Conservation (phyloP, 495 filamentous ascomycete species). For the Talaromyces liani region DNA sequence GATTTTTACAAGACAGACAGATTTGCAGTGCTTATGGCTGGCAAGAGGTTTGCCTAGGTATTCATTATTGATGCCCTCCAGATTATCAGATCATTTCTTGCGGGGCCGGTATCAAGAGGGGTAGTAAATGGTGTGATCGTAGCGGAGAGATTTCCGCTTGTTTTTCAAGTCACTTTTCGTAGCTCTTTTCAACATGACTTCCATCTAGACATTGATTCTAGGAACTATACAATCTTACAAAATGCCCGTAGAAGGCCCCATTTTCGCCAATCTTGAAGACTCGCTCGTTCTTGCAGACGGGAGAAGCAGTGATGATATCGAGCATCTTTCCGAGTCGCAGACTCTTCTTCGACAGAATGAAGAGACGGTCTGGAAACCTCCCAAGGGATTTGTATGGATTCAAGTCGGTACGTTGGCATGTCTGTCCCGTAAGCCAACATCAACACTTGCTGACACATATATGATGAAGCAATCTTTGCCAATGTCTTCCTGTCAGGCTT, state of each 20-base stretch:
- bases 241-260: neutral
- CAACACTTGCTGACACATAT: constrained; percentile 12
- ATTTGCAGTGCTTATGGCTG: too few species aligned
- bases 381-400: constrained; percentile 36
- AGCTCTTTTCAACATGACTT: neutral
- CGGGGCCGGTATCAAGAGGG: neutral
- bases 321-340: constrained; percentile 21
- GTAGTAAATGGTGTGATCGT: neutral
- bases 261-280: neutral
- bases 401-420: constrained; percentile 28
- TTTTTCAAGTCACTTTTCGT: neutral
- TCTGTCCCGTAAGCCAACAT: neutral
- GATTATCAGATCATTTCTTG: neutral
- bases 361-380: constrained; percentile 27
- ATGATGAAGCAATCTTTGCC: constrained; percentile 40
- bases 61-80: neutral
- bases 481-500: constrained; percentile 61
- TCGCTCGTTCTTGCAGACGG: neutral
- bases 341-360: constrained; percentile 30
- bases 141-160: neutral
- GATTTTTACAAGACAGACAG: too few species aligned
- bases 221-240: neutral
- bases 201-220: neutral
- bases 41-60: too few species aligned
- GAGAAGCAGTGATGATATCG: neutral